Evolutionary conservation across 73 alveolate genomes (phyloP).

Genomic region (Paramecium caudatum): DNA sequence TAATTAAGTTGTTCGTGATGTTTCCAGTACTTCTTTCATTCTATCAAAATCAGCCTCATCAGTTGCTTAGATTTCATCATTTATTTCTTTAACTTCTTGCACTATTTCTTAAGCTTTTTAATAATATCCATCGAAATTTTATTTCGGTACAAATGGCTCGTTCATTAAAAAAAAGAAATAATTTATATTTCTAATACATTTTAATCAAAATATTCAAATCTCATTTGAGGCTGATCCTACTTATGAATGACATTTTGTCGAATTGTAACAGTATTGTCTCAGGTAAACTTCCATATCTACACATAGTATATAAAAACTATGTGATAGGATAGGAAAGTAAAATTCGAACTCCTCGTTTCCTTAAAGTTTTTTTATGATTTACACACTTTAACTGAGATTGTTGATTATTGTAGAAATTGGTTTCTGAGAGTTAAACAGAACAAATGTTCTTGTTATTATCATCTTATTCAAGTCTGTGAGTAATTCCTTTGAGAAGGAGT

Average conservation of each 20-base stretch:
- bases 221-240: neutral
- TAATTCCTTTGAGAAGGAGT: neutral
- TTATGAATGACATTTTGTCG: constrained; percentile 6
- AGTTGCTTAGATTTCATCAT: neutral
- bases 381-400: neutral
- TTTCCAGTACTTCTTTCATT: constrained; percentile 4
- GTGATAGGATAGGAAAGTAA: constrained; percentile 27
- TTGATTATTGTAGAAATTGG: neutral
- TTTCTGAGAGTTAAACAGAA: neutral
- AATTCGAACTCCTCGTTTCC: constrained; percentile 25
- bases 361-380: neutral
- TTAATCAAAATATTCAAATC: neutral
- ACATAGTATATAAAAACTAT: neutral
- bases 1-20: neutral
- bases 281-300: neutral
- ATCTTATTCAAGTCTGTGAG: neutral
- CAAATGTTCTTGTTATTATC: constrained; percentile 1
- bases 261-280: neutral
- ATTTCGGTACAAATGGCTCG: neutral
- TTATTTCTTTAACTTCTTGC: neutral
- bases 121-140: neutral
- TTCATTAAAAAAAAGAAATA: neutral
- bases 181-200: neutral
- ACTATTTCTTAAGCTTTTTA: neutral
- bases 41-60: constrained; percentile 1